Evolutionary conservation across 805 yeast genomes (phyloP).

Genomic region (Ogataea trehaloabstinens): DNA sequence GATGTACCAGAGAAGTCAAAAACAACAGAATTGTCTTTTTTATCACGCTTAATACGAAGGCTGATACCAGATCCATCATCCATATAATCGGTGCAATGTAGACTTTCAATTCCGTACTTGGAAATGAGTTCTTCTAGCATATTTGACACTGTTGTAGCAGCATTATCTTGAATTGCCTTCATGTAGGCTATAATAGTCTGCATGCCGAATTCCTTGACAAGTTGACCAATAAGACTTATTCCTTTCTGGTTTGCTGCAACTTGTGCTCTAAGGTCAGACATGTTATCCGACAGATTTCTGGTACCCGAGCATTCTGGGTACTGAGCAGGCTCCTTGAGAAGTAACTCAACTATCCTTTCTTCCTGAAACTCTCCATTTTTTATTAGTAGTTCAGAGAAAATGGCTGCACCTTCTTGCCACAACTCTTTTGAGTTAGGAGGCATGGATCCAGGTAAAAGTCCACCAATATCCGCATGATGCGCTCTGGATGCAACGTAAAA

Average conservation of each 20-base stretch:
- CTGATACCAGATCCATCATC: slow-evolving; percentile 75
- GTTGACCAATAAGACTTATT: slow-evolving; percentile 40
- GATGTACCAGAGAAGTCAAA: slow-evolving; percentile 88
- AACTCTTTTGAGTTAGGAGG: slow-evolving; percentile 54
- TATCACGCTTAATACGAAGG: slow-evolving; percentile 48
- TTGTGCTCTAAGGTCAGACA: slow-evolving; percentile 48
- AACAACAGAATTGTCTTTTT: slow-evolving; percentile 49
- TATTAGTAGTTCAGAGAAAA: slow-evolving; percentile 51
- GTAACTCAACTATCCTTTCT: slow-evolving; percentile 42
- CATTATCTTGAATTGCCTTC: slow-evolving; percentile 77
- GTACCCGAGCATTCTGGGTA: slow-evolving; percentile 56
- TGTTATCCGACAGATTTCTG: slow-evolving; percentile 50
- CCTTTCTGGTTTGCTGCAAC: slow-evolving; percentile 53
- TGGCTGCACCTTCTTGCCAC: slow-evolving; percentile 56
- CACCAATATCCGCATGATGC: slow-evolving; percentile 64
- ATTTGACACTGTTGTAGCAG: slow-evolving; percentile 62
- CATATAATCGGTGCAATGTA: slow-evolving; percentile 62
- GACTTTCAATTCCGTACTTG: slow-evolving; percentile 35
- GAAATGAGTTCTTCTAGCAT: slow-evolving; percentile 43
- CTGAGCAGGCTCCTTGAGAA: slow-evolving; percentile 44
- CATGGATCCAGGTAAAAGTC: slow-evolving; percentile 56
- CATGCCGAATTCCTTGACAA: slow-evolving; percentile 51
- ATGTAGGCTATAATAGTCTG: slow-evolving; percentile 64
- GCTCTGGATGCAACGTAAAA: slow-evolving; percentile 60
- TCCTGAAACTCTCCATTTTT: slow-evolving; percentile 52